phyloP scores from a whole-genome alignment of 768 basidiomycete genomes.

The Termitomyces sp. region DNA sequence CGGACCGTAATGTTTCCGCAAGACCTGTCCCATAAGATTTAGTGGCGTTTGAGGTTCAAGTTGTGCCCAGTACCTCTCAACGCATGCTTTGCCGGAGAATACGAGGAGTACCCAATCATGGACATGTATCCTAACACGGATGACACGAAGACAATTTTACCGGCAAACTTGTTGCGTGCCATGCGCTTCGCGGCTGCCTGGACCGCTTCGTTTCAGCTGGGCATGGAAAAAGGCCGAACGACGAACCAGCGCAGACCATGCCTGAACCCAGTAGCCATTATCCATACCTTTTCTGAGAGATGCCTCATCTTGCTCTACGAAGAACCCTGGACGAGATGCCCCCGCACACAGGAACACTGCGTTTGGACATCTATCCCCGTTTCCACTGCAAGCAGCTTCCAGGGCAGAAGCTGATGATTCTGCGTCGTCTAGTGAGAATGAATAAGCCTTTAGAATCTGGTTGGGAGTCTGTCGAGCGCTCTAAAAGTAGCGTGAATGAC shows the following conservation, averaged over 20 bases:
- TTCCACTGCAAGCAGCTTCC: conserved; percentile 48
- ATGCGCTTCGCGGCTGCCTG: conserved; percentile 69
- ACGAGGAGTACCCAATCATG: conserved; percentile 74
- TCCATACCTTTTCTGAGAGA: conserved; percentile 47
- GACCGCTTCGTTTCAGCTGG: conserved; percentile 23
- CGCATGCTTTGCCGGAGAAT: conserved; percentile 84
- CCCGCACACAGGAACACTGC: conserved; percentile 82
- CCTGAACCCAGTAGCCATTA: conserved; percentile 45
- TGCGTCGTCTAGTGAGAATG: conserved; percentile 56
- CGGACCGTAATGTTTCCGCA: conserved; percentile 81
- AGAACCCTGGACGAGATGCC: conserved; percentile 61
- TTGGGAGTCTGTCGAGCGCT: conserved; percentile 44
- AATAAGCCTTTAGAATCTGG: conserved; percentile 63
- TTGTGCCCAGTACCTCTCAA: conserved; percentile 54
- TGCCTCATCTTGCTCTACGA: conserved; percentile 62
- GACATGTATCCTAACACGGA: conserved; percentile 77
- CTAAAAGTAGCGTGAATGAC: conserved; percentile 28
- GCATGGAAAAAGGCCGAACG: conserved; percentile 25
- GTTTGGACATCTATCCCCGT: conserved; percentile 62
- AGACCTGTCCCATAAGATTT: conserved; percentile 45
- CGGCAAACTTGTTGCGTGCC: conserved; percentile 46
- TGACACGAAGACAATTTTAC: conserved; percentile 75
- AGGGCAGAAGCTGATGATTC: conserved; percentile 56
- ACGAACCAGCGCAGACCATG: conserved; percentile 52
- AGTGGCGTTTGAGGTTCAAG: conserved; percentile 1